Conservation (phyloP, 106 monocot genomes). For the Dactylorhiza incarnata region DNA sequence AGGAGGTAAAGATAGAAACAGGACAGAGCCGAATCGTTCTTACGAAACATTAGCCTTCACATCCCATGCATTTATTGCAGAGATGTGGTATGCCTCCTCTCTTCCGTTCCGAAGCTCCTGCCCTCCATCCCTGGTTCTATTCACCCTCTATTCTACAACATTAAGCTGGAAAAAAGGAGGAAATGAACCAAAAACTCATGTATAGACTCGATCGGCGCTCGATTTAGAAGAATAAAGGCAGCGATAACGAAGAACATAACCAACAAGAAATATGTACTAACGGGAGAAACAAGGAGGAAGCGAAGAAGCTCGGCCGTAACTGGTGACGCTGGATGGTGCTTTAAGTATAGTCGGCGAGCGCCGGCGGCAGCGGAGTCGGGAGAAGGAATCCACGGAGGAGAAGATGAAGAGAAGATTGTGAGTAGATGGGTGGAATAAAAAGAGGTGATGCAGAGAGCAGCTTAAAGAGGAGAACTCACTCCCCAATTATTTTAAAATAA, state of each 20-base stretch:
- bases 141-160: neutral
- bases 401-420: neutral
- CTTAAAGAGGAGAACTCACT: neutral
- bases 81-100: neutral
- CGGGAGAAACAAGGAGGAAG: neutral
- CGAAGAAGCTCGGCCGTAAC: neutral
- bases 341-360: neutral
- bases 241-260: neutral
- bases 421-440: neutral
- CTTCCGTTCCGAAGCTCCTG: neutral
- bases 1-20: slow-evolving; percentile 35
- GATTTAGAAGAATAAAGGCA: neutral
- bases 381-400: neutral
- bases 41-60: slow-evolving; percentile 26
- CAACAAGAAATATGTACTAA: neutral
- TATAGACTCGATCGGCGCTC: neutral
- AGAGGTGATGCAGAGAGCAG: neutral
- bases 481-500: neutral
- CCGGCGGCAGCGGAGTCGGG: neutral
- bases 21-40: slow-evolving; percentile 37
- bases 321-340: neutral
- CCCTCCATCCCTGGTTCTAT: neutral
- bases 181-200: neutral
- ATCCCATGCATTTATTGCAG: slow-evolving; percentile 1
- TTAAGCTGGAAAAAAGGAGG: neutral